Base-by-base conservation (phyloP, 495 filamentous ascomycete genomes). In the Neurospora terricola region DNA sequence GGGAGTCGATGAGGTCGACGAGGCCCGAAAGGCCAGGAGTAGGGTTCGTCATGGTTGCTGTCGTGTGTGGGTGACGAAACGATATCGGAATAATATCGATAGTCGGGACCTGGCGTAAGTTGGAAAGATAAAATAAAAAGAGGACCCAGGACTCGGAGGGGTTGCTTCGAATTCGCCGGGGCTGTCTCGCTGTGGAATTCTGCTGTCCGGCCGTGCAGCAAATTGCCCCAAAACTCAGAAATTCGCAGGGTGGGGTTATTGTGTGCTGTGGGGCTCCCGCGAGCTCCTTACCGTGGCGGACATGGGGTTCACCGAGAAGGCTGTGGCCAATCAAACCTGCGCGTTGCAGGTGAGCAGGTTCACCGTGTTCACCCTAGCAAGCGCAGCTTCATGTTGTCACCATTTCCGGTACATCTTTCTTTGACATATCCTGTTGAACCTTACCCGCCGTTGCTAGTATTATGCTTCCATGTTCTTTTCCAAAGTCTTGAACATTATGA, bases 1-100 rank as follows among this genome's bases (percentile, higher is more conserved):
- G 81, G 38, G 87, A 82, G 66, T 87, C 80, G 78, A 90, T 88
- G 74, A 90, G 81, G 78, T 88, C 86, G 75, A 84, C 78, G 66
- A 88, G 82, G 69, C 84, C 82, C 69, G 77, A 79, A 34, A 45
- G 71, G 73, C 79, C 81, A 43, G 77, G 68, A 27, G 71, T 27
- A 4, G 75, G 71, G 59, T 71, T 75, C 38, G 79, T 74, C 80
- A 82, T 82, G 62, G 30, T 79, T 66, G 39, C 42, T n/a, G 21
- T 71, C 34, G 27, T 30, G 27, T 69, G 27, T 34, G 23, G 23
- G 16, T 40, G 36, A n/a, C 21, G 36, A 73, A 36, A 30, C 27
- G 71, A 37, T 36, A 36, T 45, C 66, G n/a, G 30, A 69, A 71
- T 39, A 39, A 62, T 70, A 71, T 30, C n/a, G 73, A 59, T 59